Conservation (phyloP, 2,329 filamentous ascomycete species). For the Lecanicillium sp. region DNA sequence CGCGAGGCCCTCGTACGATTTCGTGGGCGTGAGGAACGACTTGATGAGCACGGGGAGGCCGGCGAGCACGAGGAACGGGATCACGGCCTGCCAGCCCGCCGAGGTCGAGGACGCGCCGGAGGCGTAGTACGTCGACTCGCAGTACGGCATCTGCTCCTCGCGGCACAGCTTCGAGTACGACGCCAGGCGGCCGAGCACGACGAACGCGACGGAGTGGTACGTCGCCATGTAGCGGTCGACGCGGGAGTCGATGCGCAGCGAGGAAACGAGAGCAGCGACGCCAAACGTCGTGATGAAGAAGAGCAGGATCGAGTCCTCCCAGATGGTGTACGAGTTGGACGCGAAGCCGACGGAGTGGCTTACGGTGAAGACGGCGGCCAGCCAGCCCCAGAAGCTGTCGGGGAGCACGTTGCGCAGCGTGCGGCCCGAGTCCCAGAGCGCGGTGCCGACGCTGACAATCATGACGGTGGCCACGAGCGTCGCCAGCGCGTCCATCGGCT, state of each 20-base stretch:
- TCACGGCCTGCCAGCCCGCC: conserved; percentile 77
- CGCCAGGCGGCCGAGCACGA: conserved; percentile 69
- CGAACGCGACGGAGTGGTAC: conserved; percentile 80
- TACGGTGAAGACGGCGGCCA: conserved; percentile 73
- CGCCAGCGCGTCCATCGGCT: conserved; percentile 30
- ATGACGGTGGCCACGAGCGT: conserved; percentile 33
- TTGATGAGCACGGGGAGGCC: conserved; percentile 69
- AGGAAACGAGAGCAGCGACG: conserved; percentile 64
- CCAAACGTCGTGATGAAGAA: conserved; percentile 91
- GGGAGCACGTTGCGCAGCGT: conserved; percentile 54
- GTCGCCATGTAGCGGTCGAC: conserved; percentile 68
- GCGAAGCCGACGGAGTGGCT: conserved; percentile 90
- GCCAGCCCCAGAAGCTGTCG: conserved; percentile 80
- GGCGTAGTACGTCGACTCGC: conserved; percentile 90
- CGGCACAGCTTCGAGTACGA: conserved; percentile 89
- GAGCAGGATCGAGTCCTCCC: conserved; percentile 91
- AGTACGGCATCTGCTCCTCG: conserved; percentile 98
- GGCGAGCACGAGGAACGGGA: conserved; percentile 70
- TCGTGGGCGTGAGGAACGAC: conserved; percentile 73
- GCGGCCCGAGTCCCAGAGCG: conserved; percentile 39
- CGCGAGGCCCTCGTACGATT: conserved; percentile 82
- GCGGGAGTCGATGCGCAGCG: conserved; percentile 61
- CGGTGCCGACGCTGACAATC: conserved; percentile 36
- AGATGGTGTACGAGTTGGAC: conserved; percentile 97
- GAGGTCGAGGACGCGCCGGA: conserved; percentile 89